Percentiles rank a stretch among this genome's conserved stretches.
These are phyloP conservation scores for Punica granatum DNA, from an alignment of 345 rosid genomes.

Conservation along the genomic window DNA sequence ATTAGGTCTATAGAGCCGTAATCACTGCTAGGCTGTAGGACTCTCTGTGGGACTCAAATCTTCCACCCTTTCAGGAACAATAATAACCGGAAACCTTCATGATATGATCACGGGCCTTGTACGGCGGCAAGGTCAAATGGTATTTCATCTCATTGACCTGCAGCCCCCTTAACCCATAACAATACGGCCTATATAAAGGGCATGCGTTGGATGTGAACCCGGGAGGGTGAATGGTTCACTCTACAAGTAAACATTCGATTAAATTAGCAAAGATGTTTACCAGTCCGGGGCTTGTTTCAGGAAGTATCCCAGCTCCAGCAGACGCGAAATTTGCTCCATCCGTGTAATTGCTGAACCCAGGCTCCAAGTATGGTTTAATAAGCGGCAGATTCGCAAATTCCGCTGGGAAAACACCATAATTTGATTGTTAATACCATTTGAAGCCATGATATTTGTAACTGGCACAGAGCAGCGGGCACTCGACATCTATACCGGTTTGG, in stretches of 20 bases:
- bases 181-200: too few species aligned
- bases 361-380: conserved; percentile 10
- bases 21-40: too few species aligned
- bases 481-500: too few species aligned
- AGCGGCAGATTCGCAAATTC: conserved; percentile 14
- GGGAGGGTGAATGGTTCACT: too few species aligned
- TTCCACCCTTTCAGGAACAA: too few species aligned
- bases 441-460: not conserved
- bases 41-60: too few species aligned
- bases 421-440: not conserved
- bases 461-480: too few species aligned
- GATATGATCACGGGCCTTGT: too few species aligned
- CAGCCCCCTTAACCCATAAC: too few species aligned
- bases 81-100: too few species aligned
- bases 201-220: not conserved
- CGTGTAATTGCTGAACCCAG: conserved; percentile 1
- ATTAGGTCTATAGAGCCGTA: not conserved
- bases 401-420: conserved; percentile 8
- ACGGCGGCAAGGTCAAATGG: too few species aligned
- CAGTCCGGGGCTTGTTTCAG: not conserved
- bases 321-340: conserved; percentile 20
- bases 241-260: not conserved
- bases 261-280: not conserved
- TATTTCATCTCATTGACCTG: too few species aligned
- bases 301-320: conserved; percentile 17